Percentiles rank a stretch among this genome's conserved stretches.
These are phyloP conservation scores for Coriolopsis trogii DNA, from an alignment of 1,284 basidiomycete species.

Conservation along the genomic window DNA sequence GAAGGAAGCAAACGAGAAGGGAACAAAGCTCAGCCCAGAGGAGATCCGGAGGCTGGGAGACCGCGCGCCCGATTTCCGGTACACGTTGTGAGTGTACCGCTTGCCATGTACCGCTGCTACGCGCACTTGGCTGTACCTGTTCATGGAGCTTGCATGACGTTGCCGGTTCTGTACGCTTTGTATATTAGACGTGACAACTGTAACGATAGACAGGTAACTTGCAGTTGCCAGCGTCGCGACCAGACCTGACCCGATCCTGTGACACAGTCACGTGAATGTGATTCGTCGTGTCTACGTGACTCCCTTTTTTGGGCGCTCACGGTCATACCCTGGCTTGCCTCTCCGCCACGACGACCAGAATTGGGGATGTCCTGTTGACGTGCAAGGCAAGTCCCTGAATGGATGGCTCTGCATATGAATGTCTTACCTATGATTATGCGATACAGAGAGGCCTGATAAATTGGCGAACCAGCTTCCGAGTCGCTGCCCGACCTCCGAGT, in stretches of 20 bases:
- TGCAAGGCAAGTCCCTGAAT: too few species aligned
- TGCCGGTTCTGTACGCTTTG: not conserved
- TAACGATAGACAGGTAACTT: not conserved
- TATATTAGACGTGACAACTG: not conserved
- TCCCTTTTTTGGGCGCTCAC: not conserved
- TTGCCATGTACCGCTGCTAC: not conserved
- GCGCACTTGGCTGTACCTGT: too few species aligned
- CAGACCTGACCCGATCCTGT: too few species aligned
- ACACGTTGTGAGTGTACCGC: conserved; percentile 46
- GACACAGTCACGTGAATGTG: conserved; percentile 1
- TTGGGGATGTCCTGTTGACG: too few species aligned
- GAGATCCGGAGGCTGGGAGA: conserved; percentile 52
- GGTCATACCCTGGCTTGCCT: not conserved
- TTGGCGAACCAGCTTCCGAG: too few species aligned
- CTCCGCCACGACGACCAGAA: too few species aligned
- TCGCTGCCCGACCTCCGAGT: too few species aligned
- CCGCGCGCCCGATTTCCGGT: conserved; percentile 66
- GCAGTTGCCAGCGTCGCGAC: too few species aligned
- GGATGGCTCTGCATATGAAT: too few species aligned
- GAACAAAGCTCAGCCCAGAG: conserved; percentile 8
- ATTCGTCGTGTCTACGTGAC: not conserved
- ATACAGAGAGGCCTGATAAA: too few species aligned
- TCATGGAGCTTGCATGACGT: too few species aligned
- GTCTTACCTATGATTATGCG: too few species aligned
- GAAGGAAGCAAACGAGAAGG: conserved; percentile 23